phyloP scores from a whole-genome alignment of 83 land plant genomes.

The Thuja plicata region DNA sequence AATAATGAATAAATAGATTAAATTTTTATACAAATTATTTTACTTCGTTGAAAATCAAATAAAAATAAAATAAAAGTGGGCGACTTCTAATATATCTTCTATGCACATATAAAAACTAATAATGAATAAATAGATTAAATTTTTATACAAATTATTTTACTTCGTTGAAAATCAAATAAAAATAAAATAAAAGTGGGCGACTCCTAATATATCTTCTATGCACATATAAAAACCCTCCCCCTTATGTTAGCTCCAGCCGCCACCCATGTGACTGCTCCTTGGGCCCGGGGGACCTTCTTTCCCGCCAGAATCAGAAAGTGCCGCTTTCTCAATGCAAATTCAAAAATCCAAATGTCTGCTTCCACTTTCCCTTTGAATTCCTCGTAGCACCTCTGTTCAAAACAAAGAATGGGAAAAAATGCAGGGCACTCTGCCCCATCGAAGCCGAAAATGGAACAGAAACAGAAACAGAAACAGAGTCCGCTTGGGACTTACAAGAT shows the following conservation, averaged over 20 bases:
- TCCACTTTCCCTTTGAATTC: background rate
- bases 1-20: too few species aligned
- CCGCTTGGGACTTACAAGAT: conserved; percentile 38
- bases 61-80: too few species aligned
- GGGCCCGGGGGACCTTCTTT: background rate
- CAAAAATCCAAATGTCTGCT: background rate
- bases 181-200: too few species aligned
- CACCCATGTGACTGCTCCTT: background rate
- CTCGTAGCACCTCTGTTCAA: background rate
- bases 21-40: too few species aligned
- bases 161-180: too few species aligned
- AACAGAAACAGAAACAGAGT: background rate
- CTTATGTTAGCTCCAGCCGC: background rate
- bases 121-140: too few species aligned
- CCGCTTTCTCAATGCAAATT: background rate
- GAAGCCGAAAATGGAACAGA: conserved; percentile 5
- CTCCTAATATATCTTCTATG: too few species aligned
- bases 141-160: too few species aligned
- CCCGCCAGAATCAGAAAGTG: background rate
- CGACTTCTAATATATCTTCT: too few species aligned
- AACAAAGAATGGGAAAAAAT: background rate
- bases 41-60: too few species aligned
- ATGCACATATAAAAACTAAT: too few species aligned
- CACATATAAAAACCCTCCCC: too few species aligned
- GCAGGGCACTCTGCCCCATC: background rate